A percentile compares a stretch with the other conserved stretches of the same genome.
Evolutionary conservation across 2,329 filamentous ascomycete genomes (phyloP).

Genomic region (Septoria petroselini): DNA sequence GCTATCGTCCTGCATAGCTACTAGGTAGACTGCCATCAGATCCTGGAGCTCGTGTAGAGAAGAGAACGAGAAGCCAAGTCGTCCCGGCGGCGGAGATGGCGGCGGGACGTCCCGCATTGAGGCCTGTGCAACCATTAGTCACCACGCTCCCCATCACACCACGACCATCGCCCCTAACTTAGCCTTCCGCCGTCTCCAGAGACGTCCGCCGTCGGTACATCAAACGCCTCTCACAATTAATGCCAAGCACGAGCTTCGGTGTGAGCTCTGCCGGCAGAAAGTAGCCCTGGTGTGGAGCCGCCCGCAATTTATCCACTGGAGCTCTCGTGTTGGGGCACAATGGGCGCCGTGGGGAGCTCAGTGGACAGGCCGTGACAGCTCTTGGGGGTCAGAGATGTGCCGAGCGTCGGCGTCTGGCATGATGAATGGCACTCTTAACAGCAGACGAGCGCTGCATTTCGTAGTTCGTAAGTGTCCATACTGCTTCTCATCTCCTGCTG

Average conservation of each 20-base stretch:
- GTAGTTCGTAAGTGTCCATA: background rate
- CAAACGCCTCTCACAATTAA: background rate
- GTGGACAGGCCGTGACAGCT: background rate
- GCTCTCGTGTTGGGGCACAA: background rate
- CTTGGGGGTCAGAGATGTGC: slow-evolving; percentile 12
- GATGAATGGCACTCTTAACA: background rate
- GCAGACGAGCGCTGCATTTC: background rate
- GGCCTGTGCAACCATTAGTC: background rate
- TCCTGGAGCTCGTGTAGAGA: too few species aligned
- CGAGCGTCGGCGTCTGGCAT: slow-evolving; percentile 12
- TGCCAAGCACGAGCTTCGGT: slow-evolving; percentile 3
- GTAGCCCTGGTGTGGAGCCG: background rate
- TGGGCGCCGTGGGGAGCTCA: slow-evolving; percentile 2
- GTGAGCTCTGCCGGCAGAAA: slow-evolving; percentile 6
- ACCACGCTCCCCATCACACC: background rate
- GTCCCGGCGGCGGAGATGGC: background rate
- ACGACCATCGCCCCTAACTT: too few species aligned
- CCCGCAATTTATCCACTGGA: background rate
- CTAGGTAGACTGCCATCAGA: too few species aligned
- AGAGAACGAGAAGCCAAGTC: too few species aligned
- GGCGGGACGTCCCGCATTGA: background rate
- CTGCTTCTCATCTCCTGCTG: background rate
- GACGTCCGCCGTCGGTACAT: background rate
- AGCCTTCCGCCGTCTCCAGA: too few species aligned
- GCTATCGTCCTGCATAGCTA: too few species aligned